Evolutionary conservation across 2,329 filamentous ascomycete genomes (phyloP), one percentile per base, ranked within the genome.

Genomic region (Colletotrichum spaethianum): DNA sequence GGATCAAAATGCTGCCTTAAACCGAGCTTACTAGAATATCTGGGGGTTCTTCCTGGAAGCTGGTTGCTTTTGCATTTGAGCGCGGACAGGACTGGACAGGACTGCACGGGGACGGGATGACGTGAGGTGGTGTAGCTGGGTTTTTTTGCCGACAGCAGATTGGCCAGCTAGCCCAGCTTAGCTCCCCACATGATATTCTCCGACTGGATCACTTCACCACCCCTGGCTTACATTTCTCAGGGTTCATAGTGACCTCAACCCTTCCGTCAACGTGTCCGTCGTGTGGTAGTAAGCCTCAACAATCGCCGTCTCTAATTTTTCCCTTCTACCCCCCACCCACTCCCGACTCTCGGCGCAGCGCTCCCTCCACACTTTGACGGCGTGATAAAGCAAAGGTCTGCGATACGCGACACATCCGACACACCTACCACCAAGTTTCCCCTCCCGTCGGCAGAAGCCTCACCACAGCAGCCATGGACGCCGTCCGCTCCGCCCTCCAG

Each of bases 401-500:
- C 53, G 36, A 72, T 12, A 26, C 20, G 50, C 31, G 40, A 48
- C 23, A 40, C 40, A 26, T 8, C 36, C 23, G 42, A 44, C 26
- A 33, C 23, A 31, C 48, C 20, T 12, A 46, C 26, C 11, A 57
- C n/a, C 60, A 20, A 44, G 16, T 57, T 28, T 16, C 26, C 38
- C 46, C 12, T 33, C 56, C 44, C 53, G 50, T 40, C 63, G 46
- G 36, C 44, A 72, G 42, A 63, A 36, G 46, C 28, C 20, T 36
- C 44, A 31, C 33, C 36, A 56, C 55, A 46, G 59, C 55, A 60
- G 80, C 70, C 71, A 93, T 93, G 91, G 91, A 93, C 78, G 79
- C 86, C 75, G 80, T 93, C 71, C 89, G 89, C 78, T 86, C 86
- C 63, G 84, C 86, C 75, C 86, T 94, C 78, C 88, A 89, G 77